Base-by-base conservation (phyloP, 805 yeast species). In the Candida suzukii region DNA sequence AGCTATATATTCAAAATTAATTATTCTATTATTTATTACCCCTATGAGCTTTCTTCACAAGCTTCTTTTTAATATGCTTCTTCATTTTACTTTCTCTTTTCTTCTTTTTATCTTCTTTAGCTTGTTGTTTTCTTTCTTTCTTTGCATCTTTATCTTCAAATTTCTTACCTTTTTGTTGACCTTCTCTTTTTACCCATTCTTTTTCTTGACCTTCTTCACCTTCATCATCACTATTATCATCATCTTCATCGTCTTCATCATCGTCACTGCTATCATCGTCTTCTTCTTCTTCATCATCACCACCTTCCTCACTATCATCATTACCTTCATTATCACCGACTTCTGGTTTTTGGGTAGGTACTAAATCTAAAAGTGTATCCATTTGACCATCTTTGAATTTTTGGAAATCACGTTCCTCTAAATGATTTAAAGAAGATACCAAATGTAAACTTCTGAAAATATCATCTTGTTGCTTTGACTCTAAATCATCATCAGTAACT, bases 351-450 rank as follows among this genome's bases (percentile, higher is more conserved):
- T 22, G 39, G 19, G n/a, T 66, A n/a, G 70, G 75, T 29, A 78
- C 77, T 38, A 84, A 61, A 40, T 80, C 80, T 42, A 76, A 81
- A 47, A 93, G 67, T 2, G 91, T 80, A 47, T 81, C 88, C 31
- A 87, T 83, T 49, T 86, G 80, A 22, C 96, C 97, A 45, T 79
- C 77, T 1, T 79, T 68, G 49, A 85, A 84, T 52, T 83, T 81
- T 37, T 77, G 80, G 50, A 85, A 87, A 58, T 93, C 99, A 45
- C 96, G 72, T 55, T 93, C 99, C 57, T 93, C 86, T 58, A 90
- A 56, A 66, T 91, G 78, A 64, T 88, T 79, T 66, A 93, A 63
- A 42, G 93, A 80, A 54, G 90, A 71, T 26, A 85, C 87, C 51
- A 85, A 64, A 61, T 85, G 88, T 40, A 83, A 54, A 4, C 90